A percentile compares a stretch with the other conserved stretches of the same genome.
Conservation (phyloP, 2,329 filamentous ascomycete species). For the Trichoderma arundinaceum region DNA sequence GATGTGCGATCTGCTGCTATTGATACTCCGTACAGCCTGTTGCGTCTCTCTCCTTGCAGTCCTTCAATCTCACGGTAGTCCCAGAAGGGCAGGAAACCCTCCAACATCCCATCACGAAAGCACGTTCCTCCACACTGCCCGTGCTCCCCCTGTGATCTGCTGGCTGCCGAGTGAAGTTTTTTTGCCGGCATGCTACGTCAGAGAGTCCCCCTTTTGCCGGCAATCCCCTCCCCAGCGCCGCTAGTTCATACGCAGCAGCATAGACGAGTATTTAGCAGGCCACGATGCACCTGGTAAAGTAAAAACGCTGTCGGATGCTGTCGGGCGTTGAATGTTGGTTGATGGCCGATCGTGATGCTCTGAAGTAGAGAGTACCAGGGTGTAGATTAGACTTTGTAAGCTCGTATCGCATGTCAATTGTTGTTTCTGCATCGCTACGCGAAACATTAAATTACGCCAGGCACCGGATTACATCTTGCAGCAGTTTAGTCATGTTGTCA, state of each 20-base stretch:
- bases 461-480: neutral
- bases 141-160: constrained; percentile 30
- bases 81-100: constrained; percentile 21
- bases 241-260: neutral
- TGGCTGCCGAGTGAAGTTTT: constrained; percentile 25
- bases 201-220: constrained; percentile 11
- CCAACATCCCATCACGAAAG: constrained; percentile 10
- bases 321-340: too few relatives aligned
- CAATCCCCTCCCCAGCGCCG: neutral
- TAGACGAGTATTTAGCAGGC: too few relatives aligned
- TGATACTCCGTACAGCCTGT: neutral
- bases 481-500: neutral
- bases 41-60: constrained; percentile 3
- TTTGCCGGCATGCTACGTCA: constrained; percentile 27
- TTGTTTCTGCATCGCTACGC: neutral
- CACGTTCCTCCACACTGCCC: constrained; percentile 26
- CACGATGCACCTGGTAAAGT: too few relatives aligned
- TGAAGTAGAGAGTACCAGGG: too few relatives aligned
- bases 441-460: neutral
- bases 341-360: too few relatives aligned
- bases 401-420: constrained; percentile 11
- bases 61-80: constrained; percentile 24
- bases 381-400: constrained; percentile 1
- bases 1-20: neutral
- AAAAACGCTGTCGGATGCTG: too few relatives aligned